Percentiles rank a stretch among this genome's conserved stretches.
Evolutionary conservation across 805 yeast genomes (phyloP).

Genomic region (Saccharomycopsis sp.): DNA sequence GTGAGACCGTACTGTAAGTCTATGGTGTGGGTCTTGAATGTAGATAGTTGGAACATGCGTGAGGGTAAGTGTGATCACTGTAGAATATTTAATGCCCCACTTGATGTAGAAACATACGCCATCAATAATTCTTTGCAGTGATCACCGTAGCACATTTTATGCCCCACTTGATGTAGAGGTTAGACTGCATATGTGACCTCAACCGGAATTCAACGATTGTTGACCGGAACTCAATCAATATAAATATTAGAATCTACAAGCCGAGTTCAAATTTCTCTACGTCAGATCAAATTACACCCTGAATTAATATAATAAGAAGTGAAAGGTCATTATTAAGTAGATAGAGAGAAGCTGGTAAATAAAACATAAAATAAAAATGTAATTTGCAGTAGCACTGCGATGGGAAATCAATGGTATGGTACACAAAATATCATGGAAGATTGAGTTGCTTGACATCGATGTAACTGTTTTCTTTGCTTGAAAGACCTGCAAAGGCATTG

Average conservation of each 20-base stretch:
- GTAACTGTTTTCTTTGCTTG: conserved; percentile 51
- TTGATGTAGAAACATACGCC: no score
- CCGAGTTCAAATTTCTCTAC: no score
- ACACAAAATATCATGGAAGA: conserved; percentile 18
- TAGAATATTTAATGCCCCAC: neutral
- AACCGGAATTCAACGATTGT: no score
- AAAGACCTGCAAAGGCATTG: conserved; percentile 52
- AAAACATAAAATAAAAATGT: neutral
- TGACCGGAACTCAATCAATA: no score
- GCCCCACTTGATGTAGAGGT: neutral
- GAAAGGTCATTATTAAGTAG: neutral
- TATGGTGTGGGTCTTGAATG: no score
- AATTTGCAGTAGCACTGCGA: neutral
- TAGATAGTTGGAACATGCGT: neutral
- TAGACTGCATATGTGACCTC: no score
- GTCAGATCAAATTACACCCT: neutral
- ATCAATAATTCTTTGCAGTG: no score
- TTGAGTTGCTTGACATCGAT: conserved; percentile 28
- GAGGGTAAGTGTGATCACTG: no score
- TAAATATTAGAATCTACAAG: no score
- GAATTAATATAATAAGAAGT: neutral
- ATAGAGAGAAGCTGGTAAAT: neutral
- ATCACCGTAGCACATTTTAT: neutral
- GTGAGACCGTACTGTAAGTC: no score
- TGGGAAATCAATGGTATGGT: neutral